Evolutionary conservation across 2,329 filamentous ascomycete genomes (phyloP), one percentile per base, ranked within the genome.

Genomic region (Pseudocercospora musae): DNA sequence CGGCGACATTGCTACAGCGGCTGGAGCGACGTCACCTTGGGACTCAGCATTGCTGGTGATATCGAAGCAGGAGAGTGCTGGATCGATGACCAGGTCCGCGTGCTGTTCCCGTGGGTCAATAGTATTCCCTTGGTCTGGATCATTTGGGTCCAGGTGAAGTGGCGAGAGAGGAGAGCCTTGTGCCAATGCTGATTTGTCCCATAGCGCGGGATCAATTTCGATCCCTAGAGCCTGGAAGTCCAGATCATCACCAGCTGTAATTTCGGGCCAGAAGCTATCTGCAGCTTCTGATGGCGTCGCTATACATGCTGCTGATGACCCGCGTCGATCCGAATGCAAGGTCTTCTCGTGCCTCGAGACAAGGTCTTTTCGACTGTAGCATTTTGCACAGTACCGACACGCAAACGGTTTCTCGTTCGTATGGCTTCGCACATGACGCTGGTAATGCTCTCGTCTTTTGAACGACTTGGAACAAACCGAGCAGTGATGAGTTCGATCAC

Each of bases 311-410:
- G 40, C 21, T 3, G 40, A 33, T 20, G 27, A 23, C 20, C 23
- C 31, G 11, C 46, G 42, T 37, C 59, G 18, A 27, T 55, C 50
- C 11, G 44, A 52, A 42, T 63, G 61, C 15, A 63, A 33, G 1
- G 61, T 63, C 46, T 63, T 63, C 33, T 63, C 57, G 31, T 63
- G 61, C n/a, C 61, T 37, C 3, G 57, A 57, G 27, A 63, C 61
- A 2, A 63, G 57, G 23, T 63, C 61, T 54, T 52, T 63, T 4
- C 52, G 52, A 9, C 57, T 54, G 27, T 57, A 59, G 20, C 25
- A 46, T 48, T 59, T 63, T 13, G 44, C 48, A 20, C 61, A 63
- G 53, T 49, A 63, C 11, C 53, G 57, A 42, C 61, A 63, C 20
- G 54, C 46, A 21, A 57, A 63, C 1, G 61, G 61, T 52, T 63